Conservation (phyloP, 108 stramenopile genomes). For the Schizochytrium sp. region DNA sequence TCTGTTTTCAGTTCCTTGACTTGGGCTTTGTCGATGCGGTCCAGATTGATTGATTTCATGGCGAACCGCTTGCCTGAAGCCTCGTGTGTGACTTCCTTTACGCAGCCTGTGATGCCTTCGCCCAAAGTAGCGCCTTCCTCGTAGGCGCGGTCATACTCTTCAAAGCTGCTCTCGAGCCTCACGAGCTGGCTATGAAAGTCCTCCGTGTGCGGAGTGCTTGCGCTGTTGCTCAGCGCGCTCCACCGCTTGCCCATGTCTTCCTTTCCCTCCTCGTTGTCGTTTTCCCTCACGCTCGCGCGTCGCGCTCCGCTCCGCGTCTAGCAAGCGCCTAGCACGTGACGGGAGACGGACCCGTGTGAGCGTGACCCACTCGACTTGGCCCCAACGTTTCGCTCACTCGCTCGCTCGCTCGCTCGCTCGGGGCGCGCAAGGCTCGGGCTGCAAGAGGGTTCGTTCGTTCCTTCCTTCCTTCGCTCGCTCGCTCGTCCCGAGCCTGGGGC, state of each 20-base stretch:
- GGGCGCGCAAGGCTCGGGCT: too few species aligned
- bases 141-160: constrained; percentile 34
- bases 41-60: constrained; percentile 33
- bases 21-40: constrained; percentile 33
- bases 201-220: not conserved
- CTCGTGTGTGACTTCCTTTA: not conserved
- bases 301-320: too few species aligned
- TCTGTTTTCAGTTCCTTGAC: constrained; percentile 76
- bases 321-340: too few species aligned
- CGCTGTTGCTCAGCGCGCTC: not conserved
- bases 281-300: too few species aligned
- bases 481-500: too few species aligned
- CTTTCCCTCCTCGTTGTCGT: too few species aligned
- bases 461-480: too few species aligned
- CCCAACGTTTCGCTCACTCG: too few species aligned
- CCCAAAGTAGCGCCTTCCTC: constrained; percentile 25
- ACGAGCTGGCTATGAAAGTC: not conserved
- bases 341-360: too few species aligned
- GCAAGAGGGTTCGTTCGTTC: too few species aligned
- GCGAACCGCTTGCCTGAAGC: constrained; percentile 19
- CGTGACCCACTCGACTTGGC: too few species aligned
- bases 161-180: constrained; percentile 26
- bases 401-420: too few species aligned
- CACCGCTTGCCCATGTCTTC: not conserved
- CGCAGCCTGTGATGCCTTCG: constrained; percentile 29